Evolutionary conservation across 75 land plant genomes (phyloP), one percentile per base, ranked within the genome.

Genomic region (Pinus taeda): DNA sequence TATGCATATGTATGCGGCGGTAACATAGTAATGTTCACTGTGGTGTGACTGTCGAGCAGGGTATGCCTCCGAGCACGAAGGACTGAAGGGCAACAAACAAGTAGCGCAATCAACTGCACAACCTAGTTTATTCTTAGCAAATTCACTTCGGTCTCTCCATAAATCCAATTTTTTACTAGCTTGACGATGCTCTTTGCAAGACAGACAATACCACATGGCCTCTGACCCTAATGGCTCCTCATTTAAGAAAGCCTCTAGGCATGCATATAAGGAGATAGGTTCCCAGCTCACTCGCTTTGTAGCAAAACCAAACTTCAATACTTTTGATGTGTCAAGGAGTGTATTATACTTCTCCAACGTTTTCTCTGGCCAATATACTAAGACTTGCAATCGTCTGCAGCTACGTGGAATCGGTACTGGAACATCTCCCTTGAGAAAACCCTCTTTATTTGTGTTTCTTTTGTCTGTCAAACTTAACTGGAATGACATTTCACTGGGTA

Each of bases 181-280:
- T 84, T 92, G 97, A 14, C 89, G 73, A 77, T 90, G 97, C 73
- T 82, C 76, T 76, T 94, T 94, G 76, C 97, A 94, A 13, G 76
- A 24, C 24, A 95, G 97, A 80, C 92, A 94, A 75, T 81, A 94
- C 97, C 91, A 94, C 97, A 92, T 94, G 76, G 92, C 97, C 65
- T 94, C 95, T 60, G 93, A 92, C 49, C 95, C 95, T 66, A 94
- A 83, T 37, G 97, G 93, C 84, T 94, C 97, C 82, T 94, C 95
- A 75, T 82, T 90, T 67, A 94, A 75, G 75, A 92, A 94, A n/a
- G 93, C 95, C 76, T 94, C 95, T 42, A 94, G 85, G 79, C 97
- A 94, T 36, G 81, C 82, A 80, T 90, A 92, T 22, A 94, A 66
- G 22, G 95, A 85, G 67, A 92, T 82, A 49, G 88, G 67, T 39